Conservation (phyloP, 2,329 filamentous ascomycete species). For the Beauveria brongniartii region DNA sequence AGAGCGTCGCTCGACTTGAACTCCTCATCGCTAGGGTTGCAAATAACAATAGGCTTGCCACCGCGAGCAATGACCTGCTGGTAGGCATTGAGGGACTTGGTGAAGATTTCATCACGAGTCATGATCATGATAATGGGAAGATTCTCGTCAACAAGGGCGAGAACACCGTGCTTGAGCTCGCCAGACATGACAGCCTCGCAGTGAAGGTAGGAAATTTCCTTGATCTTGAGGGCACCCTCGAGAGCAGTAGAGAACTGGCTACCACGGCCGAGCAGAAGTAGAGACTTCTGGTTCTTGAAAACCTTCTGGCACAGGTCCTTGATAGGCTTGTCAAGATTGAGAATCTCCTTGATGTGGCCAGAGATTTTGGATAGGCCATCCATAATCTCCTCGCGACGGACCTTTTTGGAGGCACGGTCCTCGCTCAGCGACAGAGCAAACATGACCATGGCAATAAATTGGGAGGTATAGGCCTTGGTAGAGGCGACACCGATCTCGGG, state of each 20-base stretch:
- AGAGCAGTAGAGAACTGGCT: conserved; percentile 95
- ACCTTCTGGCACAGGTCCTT: conserved; percentile 88
- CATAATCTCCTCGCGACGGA: conserved; percentile 92
- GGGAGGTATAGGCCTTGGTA: conserved; percentile 98
- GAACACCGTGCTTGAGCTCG: conserved; percentile 97
- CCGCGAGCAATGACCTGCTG: conserved; percentile 97
- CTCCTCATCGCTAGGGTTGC: conserved; percentile 83
- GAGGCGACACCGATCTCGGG: conserved; percentile 98
- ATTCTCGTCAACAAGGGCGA: conserved; percentile 96
- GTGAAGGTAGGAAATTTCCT: conserved; percentile 99
- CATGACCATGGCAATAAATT: conserved; percentile 99
- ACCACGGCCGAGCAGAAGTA: conserved; percentile 87
- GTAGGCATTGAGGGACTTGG: conserved; percentile 98
- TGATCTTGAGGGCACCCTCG: conserved; percentile 97
- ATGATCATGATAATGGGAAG: conserved; percentile 99
- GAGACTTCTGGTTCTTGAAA: conserved; percentile 95
- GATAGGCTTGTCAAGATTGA: conserved; percentile 86
- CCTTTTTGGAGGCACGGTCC: conserved; percentile 89
- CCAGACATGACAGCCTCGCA: conserved; percentile 99
- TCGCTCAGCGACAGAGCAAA: conserved; percentile 94
- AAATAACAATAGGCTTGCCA: conserved; percentile 97
- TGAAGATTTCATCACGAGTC: conserved; percentile 90
- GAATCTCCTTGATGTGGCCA: conserved; percentile 82
- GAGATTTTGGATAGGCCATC: conserved; percentile 83
- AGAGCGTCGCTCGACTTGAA: conserved; percentile 83